phyloP scores from a whole-genome alignment of 352 stramenopile species.

The Aphanomyces euteiches region DNA sequence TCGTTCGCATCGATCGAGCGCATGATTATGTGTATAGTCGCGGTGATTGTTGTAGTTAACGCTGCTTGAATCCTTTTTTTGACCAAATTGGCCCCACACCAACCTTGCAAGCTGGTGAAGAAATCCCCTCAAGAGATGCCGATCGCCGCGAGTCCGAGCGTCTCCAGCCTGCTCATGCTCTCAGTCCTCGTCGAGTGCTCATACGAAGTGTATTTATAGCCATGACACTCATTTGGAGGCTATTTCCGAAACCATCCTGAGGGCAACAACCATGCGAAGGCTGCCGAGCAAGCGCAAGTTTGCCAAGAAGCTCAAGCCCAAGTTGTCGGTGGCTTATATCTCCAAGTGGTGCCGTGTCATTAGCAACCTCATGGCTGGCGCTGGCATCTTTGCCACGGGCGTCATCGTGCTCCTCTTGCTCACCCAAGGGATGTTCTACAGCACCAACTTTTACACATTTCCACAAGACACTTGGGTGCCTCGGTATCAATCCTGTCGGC shows the following conservation, averaged over 20 bases:
- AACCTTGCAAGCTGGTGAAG: too few relatives aligned
- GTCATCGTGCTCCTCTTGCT: slow-evolving; percentile 10
- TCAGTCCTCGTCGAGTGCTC: too few relatives aligned
- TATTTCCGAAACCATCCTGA: too few relatives aligned
- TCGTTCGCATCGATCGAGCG: neutral
- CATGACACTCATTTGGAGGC: too few relatives aligned
- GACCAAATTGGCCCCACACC: too few relatives aligned
- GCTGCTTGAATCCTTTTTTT: too few relatives aligned
- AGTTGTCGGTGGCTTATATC: slow-evolving; percentile 10
- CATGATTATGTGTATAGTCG: neutral
- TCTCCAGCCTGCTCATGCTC: too few relatives aligned
- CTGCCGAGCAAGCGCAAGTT: too few relatives aligned
- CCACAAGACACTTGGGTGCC: neutral
- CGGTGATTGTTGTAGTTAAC: slow-evolving; percentile 20
- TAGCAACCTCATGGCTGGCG: neutral
- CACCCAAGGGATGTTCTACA: slow-evolving; percentile 22
- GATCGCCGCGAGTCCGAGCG: too few relatives aligned
- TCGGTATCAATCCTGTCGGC: neutral
- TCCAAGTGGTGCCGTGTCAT: slow-evolving; percentile 15
- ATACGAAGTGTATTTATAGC: too few relatives aligned
- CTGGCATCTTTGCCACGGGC: slow-evolving; percentile 2
- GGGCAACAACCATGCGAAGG: too few relatives aligned
- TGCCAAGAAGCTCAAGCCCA: neutral
- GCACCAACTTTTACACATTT: neutral
- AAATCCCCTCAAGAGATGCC: too few relatives aligned